Conservation (phyloP, 179 eudicot species). For the Patellifolia procumbens region DNA sequence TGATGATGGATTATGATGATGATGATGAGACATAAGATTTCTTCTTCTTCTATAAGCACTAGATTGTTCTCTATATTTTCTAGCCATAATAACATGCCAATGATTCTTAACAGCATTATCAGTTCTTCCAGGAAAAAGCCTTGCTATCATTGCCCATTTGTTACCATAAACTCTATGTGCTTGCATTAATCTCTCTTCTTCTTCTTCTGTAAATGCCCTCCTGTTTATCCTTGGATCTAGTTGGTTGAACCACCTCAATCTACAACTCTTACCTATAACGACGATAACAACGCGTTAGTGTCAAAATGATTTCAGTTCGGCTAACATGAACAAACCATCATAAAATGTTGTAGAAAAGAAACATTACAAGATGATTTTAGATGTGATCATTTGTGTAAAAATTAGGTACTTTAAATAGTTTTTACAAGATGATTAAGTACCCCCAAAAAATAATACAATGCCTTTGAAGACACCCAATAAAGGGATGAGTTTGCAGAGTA, state of each 20-base stretch:
- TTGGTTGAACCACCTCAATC: constrained; percentile 86
- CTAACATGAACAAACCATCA: too few species aligned
- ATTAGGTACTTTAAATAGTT: too few species aligned
- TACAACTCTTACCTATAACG: constrained; percentile 71
- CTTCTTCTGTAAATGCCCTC: constrained; percentile 71
- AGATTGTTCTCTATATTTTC: constrained; percentile 69
- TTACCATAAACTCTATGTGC: constrained; percentile 75
- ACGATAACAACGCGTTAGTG: too few species aligned
- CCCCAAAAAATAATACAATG: too few species aligned
- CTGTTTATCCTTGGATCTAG: constrained; percentile 78
- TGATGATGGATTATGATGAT: constrained; percentile 12
- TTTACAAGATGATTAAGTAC: too few species aligned
- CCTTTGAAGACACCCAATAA: too few species aligned
- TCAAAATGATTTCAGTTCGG: too few species aligned
- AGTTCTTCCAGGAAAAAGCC: constrained; percentile 75
- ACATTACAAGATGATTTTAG: too few species aligned
- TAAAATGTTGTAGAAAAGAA: too few species aligned
- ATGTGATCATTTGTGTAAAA: too few species aligned
- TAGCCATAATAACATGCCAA: constrained; percentile 83
- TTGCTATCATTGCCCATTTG: constrained; percentile 81
- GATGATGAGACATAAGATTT: constrained; percentile 14
- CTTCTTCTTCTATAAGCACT: constrained; percentile 53
- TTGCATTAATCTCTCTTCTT: constrained; percentile 66
- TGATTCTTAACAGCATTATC: constrained; percentile 84
- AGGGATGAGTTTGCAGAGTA: too few species aligned